These are phyloP conservation scores for Xylariaceae sp. DNA, from an alignment of 2,329 filamentous ascomycete genomes.

Conservation along the genomic window DNA sequence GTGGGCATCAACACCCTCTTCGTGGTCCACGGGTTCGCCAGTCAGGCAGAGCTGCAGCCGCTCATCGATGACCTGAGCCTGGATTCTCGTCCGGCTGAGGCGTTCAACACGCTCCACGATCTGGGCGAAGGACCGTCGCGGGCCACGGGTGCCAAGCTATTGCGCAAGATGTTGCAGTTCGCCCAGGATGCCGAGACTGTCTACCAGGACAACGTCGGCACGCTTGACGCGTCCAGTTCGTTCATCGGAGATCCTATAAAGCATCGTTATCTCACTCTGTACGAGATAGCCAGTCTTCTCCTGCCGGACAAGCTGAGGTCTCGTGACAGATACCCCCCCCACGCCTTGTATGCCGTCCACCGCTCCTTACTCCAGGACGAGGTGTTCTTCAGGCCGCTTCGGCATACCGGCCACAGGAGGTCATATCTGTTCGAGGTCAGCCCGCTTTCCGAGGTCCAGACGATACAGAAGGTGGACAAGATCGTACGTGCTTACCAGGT, in stretches of 20 bases:
- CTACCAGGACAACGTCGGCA: slow-evolving; percentile 43
- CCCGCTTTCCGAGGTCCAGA: slow-evolving; percentile 47
- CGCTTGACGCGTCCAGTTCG: slow-evolving; percentile 41
- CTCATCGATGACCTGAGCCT: slow-evolving; percentile 35
- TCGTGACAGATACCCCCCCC: slow-evolving; percentile 36
- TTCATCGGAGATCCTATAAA: slow-evolving; percentile 35
- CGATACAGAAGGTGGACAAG: slow-evolving; percentile 44
- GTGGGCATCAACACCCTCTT: slow-evolving; percentile 42
- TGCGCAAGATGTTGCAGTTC: slow-evolving; percentile 46
- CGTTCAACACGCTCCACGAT: slow-evolving; percentile 35
- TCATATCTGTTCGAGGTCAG: slow-evolving; percentile 58
- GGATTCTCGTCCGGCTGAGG: slow-evolving; percentile 22
- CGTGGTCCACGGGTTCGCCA: slow-evolving; percentile 43
- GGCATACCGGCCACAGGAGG: slow-evolving; percentile 45
- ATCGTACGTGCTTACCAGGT: slow-evolving; percentile 51
- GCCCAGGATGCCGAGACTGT: slow-evolving; percentile 36
- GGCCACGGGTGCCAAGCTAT: slow-evolving; percentile 36
- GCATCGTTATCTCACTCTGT: slow-evolving; percentile 43
- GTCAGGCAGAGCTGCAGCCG: slow-evolving; percentile 37
- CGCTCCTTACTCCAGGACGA: slow-evolving; percentile 56
- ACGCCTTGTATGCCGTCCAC: slow-evolving; percentile 64
- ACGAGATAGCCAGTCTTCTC: slow-evolving; percentile 44
- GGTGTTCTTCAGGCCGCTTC: slow-evolving; percentile 52
- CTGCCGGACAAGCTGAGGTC: slow-evolving; percentile 34
- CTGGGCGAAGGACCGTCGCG: slow-evolving; percentile 39